Base-by-base conservation (phyloP, 1,284 basidiomycete species). In the Phaffia rhodozyma region DNA sequence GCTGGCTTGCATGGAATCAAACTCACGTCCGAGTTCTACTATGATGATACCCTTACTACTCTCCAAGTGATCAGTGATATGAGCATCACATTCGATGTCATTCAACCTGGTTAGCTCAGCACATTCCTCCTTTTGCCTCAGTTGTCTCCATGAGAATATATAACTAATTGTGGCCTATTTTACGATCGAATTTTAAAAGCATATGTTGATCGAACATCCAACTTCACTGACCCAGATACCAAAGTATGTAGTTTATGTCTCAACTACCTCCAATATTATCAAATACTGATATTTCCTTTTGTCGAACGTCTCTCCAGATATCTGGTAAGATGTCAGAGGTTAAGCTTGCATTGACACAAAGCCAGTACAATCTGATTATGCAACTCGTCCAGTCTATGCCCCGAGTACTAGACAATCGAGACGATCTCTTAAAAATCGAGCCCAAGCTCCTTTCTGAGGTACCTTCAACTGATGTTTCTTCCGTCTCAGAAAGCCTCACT, bases 31-130 rank as follows among this genome's bases (percentile, higher is more conserved):
- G 82, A 81, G 53, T 74, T 89, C 32, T 78, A 81, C 66, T 73
- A 79, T 60, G 78, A 82, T 3, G 81, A 77, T 55, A 69, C 77
- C 58, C 70, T 79, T 21, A 80, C 80, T 3, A 78, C 76, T 2
- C 78, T 96, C 66, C 92, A 91, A 75, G 89, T 99, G 71, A 87
- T 99, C 56, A 89, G 97, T 70, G 89, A 97, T 70, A 93, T 97
- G 61, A 82, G 87, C 66, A 81, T 97, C 66, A 79, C 79, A 20
- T 83, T 88, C 9, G 81, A 86, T 48, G 77, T 93, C 67, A 77
- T 83, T 30, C 89, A 96, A 60, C 55, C 60, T 23, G 55, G 55
- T 5, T 23, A 47, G 23, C 16, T 63, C 16, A 5, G 66, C 38
- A 11, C 38, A 2, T 16, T 16, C 38, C 13, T 11, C 16, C 38